Base-by-base conservation (phyloP, 306 rosid genomes). In the Pachyrhizus erosus region DNA sequence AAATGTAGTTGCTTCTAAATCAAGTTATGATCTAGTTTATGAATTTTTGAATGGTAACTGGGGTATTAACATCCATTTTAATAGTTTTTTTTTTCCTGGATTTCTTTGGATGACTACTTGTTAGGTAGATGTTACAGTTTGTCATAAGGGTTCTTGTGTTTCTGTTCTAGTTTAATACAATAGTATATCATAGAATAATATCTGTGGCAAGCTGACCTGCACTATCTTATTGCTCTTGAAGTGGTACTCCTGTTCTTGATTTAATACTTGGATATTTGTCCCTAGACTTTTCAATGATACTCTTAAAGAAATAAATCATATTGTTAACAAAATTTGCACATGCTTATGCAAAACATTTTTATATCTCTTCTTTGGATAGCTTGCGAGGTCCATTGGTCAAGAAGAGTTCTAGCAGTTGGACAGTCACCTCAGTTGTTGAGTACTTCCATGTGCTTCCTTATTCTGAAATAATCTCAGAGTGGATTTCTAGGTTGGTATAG, bases 361-460 rank as follows among this genome's bases (percentile, higher is more conserved):
- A 33, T 84, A 8, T 82, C 79, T 85, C 40, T 52, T 77, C 77
- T 76, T 78, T 74, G 57, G 55, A 76, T 79, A 92, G 98, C 54
- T 85, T 92, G 88, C 94, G 65, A 86, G 97, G 90, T 81, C 89
- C 94, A 51, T 80, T 94, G 84, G 67, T 94, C 62, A 54, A 20
- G 82, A 87, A 72, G 78, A 83, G 74, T 77, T 70, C 74, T 64
- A 52, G 83, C 73, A 72, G 85, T 75, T 94, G 98, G 98, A 79
- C 31, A 1, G 43, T 68, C 84, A 89, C 93, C 48, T 76, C 94
- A 15, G 93, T 69, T 62, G 88, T 91, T 12, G 94, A 94, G 73
- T 86, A 91, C 84, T 88, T 88, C 87, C 93, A 90, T 49, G 69
- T 94, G 78, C 98, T 92, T 89, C 97, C 98, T 70, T 91, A 92